phyloP scores from a whole-genome alignment of 768 basidiomycete genomes.

The Phallus indusiatus region DNA sequence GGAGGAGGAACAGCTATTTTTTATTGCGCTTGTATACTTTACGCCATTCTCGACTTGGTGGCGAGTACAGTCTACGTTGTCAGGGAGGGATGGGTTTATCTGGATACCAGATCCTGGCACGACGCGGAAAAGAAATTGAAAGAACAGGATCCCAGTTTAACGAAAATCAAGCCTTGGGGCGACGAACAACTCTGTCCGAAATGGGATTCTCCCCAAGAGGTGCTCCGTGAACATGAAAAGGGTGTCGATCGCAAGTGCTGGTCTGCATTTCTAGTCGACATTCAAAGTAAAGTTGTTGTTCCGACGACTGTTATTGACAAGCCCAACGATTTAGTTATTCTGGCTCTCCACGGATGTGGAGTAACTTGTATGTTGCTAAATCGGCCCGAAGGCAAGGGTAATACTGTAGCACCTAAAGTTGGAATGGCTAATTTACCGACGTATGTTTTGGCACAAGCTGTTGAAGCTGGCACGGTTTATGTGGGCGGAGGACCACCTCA shows the following conservation, averaged over 20 bases:
- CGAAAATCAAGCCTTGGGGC: slow-evolving; percentile 12
- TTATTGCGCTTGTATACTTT: not conserved
- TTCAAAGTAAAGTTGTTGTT: slow-evolving; percentile 5
- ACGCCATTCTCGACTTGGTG: slow-evolving; percentile 3
- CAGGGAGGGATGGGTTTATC: slow-evolving; percentile 9
- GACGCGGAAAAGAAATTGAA: slow-evolving; percentile 5
- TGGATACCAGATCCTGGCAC: slow-evolving; percentile 7
- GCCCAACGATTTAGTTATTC: slow-evolving; percentile 11
- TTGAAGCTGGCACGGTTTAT: not conserved
- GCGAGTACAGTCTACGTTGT: slow-evolving; percentile 12
- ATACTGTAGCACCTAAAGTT: slow-evolving; percentile 9
- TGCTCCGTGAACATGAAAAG: not conserved
- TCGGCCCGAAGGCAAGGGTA: slow-evolving; percentile 8
- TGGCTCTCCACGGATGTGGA: slow-evolving; percentile 16
- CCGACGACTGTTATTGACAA: slow-evolving; percentile 1
- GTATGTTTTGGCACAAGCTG: slow-evolving; percentile 15
- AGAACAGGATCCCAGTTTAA: slow-evolving; percentile 10
- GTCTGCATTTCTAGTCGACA: slow-evolving; percentile 6
- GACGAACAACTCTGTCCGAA: not conserved
- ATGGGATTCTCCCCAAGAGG: not conserved
- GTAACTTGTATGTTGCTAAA: slow-evolving; percentile 17
- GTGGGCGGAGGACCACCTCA: not conserved
- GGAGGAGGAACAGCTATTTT: not conserved
- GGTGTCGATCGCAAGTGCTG: not conserved
- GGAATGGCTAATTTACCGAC: slow-evolving; percentile 18